Base-by-base conservation (phyloP, 2,329 filamentous ascomycete species). In the Bimuria novae-zelandiae region DNA sequence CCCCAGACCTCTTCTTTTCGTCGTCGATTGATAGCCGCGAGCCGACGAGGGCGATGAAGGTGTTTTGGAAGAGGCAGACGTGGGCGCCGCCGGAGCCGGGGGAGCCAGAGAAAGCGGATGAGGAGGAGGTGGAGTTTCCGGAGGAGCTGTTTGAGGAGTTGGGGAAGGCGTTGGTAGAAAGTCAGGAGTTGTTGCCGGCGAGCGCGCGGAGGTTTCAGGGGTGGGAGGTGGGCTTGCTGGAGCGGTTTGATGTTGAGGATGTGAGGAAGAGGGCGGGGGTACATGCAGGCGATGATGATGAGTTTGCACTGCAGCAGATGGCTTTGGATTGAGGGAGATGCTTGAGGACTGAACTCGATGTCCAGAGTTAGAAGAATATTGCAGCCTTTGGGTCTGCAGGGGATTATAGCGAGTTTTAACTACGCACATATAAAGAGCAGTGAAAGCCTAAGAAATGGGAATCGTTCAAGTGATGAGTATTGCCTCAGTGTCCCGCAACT, bases 171-270 rank as follows among this genome's bases (percentile, higher is more conserved):
- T 72, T 91, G 22, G 65, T 75, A 10, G 65, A 64, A 7, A 85
- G 81, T 58, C 82, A 79, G 30, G 36, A 56, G 3, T 64, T 84
- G 14, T 67, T 90, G 7, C 87, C 88, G 1, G 66, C 60, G 0
- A 75, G 75, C 7, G 83, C 87, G 54, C 78, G 84, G 51, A 74
- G 62, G 23, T 88, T 89, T 59, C 79, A 83, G 65, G 82, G 80
- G n/a, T 91, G 87, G 87, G 79, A 80, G 22, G 84, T 90, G 4
- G 86, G 85, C 1, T 67, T 90, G 16, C 65, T 90, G 54, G 79
- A 81, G 57, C 76, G 81, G 54, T 86, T 82, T 72, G 71, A 76
- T 52, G 57, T 59, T 10, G 58, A 56, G 6, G 66, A 70, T 44
- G 39, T 58, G 27, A n/a, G 14, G 21, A 7, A 16, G 23, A 17